These are phyloP conservation scores for Athelia sp. DNA, from an alignment of 1,284 basidiomycete genomes.

Conservation along the genomic window DNA sequence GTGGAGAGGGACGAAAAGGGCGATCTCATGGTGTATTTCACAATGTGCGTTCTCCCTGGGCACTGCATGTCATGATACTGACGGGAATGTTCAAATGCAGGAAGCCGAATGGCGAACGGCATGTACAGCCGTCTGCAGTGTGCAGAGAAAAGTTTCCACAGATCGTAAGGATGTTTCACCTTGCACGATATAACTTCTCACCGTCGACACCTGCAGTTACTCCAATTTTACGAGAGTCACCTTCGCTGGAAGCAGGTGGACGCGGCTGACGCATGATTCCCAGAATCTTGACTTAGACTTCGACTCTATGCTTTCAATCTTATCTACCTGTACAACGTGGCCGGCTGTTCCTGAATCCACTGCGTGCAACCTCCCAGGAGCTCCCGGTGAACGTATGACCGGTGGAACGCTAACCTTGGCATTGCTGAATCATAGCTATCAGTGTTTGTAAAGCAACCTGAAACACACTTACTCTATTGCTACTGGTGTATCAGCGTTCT, in stretches of 20 bases:
- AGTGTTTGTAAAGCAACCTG: no score
- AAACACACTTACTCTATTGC: no score
- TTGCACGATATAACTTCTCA: conserved; percentile 3
- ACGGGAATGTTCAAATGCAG: conserved; percentile 25
- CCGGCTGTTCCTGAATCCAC: no score
- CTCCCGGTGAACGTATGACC: no score
- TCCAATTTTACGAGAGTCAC: conserved; percentile 69
- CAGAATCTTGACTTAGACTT: neutral
- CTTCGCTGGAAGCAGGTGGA: conserved; percentile 57
- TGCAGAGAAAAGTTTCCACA: conserved; percentile 64
- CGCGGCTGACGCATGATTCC: conserved; percentile 13
- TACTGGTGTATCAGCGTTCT: no score
- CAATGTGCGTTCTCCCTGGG: conserved; percentile 43
- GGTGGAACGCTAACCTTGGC: neutral
- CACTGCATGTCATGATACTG: conserved; percentile 6
- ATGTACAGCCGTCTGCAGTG: conserved; percentile 40
- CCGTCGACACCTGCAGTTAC: conserved; percentile 36
- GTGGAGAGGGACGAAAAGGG: conserved; percentile 51
- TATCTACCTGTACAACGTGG: neutral
- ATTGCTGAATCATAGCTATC: neutral
- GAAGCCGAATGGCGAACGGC: conserved; percentile 40
- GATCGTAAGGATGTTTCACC: conserved; percentile 36
- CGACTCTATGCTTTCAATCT: no score
- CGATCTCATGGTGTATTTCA: conserved; percentile 58
- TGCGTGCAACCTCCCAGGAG: no score